phyloP scores from a whole-genome alignment of 192 early-diverging fungal genomes.

The Coemansia sp. region DNA sequence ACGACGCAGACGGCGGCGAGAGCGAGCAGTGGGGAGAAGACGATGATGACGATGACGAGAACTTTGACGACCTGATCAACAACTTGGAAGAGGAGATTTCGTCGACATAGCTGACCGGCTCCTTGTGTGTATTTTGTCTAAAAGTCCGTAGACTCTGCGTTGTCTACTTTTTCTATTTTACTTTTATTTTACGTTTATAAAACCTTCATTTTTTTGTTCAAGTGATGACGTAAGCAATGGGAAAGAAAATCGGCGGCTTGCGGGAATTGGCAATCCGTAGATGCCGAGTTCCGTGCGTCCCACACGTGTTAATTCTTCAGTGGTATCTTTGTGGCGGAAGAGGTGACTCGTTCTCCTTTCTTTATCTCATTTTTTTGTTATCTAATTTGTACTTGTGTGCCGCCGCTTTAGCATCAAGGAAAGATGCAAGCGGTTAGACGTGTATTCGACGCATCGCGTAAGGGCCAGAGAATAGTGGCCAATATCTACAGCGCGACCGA shows the following conservation, averaged over 20 bases:
- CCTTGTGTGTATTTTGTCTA: slow-evolving; percentile 1
- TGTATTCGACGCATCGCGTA: slow-evolving; percentile 33
- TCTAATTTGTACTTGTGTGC: neutral
- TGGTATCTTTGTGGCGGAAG: neutral
- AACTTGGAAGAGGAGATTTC: slow-evolving; percentile 58
- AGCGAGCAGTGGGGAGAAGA: slow-evolving; percentile 52
- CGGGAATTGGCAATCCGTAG: neutral
- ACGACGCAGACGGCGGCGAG: slow-evolving; percentile 11
- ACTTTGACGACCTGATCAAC: slow-evolving; percentile 59
- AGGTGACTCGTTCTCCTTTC: neutral
- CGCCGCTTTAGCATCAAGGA: neutral
- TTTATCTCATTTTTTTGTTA: neutral
- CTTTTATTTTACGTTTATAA: neutral
- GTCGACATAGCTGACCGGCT: slow-evolving; percentile 8
- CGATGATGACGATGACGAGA: slow-evolving; percentile 43
- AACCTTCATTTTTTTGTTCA: neutral
- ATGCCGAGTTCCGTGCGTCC: neutral
- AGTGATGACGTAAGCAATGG: neutral
- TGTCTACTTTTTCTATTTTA: neutral
- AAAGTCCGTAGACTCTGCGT: neutral
- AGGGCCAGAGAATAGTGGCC: slow-evolving; percentile 37
- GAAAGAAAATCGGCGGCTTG: neutral
- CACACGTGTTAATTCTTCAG: neutral
- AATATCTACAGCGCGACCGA: slow-evolving; percentile 35
- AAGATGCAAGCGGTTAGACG: slow-evolving; percentile 29